Evolutionary conservation across 768 basidiomycete genomes (phyloP), one percentile per base, ranked within the genome.

Genomic region (Lactarius deliciosus): DNA sequence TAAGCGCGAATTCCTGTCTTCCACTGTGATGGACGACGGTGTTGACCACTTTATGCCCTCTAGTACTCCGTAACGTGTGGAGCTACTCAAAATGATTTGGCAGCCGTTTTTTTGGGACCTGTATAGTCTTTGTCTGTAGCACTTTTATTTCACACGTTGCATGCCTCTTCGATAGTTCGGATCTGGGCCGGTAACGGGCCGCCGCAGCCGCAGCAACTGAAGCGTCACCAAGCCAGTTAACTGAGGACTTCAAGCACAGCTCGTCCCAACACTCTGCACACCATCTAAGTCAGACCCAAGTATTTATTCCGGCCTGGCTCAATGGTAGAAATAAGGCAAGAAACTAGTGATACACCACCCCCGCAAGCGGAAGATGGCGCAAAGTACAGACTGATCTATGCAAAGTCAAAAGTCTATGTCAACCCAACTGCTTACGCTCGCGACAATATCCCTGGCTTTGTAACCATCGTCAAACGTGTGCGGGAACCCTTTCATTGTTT

Each of bases 61-160:
- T 74, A 98, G 96, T 97, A 78, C 90, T 98, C 78, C 89, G 92
- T 77, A 94, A 94, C 79, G 94, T 94, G 76, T 98, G 94, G 94
- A 90, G 88, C 71, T 93, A 92, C 88, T 85, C 89, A 84, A 96
- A 96, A 84, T 98, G 88, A 85, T 74, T 67, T 67, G 68, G 58
- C 32, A 32, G 15, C 50, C 47, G 18, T 57, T 56, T 66, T 15
- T 16, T 36, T 41, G 22, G 30, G 60, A 40, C 43, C n/a, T 59
- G 60, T 65, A 32, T 62, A 62, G 43, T 50, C 22, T 50, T 34
- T 53, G 32, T 50, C 43, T 45, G 36, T 62, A 61, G 68, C 60
- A 63, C 34, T 11, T 30, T 59, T 64, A 60, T 60, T 15, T 34
- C 55, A 28, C 20, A 34, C n/a, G 18, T 58, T 18, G 10, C 36